These are phyloP conservation scores for Cymodocea nodosa DNA, from an alignment of 116 monocot genomes.

Conservation along the genomic window DNA sequence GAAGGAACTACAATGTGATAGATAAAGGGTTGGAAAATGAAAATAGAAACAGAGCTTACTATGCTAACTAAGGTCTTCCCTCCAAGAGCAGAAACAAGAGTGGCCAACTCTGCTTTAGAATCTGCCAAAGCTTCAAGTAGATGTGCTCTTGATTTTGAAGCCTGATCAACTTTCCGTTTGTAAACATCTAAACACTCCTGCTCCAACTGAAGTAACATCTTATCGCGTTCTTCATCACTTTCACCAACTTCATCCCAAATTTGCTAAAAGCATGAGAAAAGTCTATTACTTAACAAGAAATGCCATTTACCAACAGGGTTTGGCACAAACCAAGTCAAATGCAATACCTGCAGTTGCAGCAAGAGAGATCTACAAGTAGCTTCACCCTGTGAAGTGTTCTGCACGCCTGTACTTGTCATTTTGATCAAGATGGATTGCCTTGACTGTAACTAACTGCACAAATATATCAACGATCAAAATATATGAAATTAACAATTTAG, in stretches of 20 bases:
- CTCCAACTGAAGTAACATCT: conserved; percentile 79
- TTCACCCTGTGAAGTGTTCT: conserved; percentile 37
- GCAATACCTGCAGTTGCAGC: conserved; percentile 63
- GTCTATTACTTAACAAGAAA: not conserved
- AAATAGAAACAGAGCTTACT: conserved; percentile 26
- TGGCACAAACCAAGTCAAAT: not conserved
- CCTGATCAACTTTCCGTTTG: conserved; percentile 90
- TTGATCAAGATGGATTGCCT: not conserved
- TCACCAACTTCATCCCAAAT: conserved; percentile 99
- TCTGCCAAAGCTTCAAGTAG: conserved; percentile 73
- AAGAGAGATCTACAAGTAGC: conserved; percentile 62
- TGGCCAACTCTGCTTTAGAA: conserved; percentile 45
- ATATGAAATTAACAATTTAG: too few relatives aligned
- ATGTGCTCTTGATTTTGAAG: conserved; percentile 54
- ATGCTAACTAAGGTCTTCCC: conserved; percentile 17
- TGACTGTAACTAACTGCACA: not conserved
- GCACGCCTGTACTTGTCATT: not conserved
- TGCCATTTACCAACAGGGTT: not conserved
- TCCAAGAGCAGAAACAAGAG: conserved; percentile 70
- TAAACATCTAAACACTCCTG: conserved; percentile 94
- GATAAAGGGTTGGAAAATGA: not conserved
- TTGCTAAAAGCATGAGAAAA: conserved; percentile 25
- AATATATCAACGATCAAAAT: not conserved
- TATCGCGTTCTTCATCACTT: conserved; percentile 77
- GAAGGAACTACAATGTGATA: too few relatives aligned